A percentile compares a stretch with the other conserved stretches of the same genome.
These are phyloP conservation scores for Mediolabrus comicus DNA, from an alignment of 108 stramenopile species.

Conservation along the genomic window DNA sequence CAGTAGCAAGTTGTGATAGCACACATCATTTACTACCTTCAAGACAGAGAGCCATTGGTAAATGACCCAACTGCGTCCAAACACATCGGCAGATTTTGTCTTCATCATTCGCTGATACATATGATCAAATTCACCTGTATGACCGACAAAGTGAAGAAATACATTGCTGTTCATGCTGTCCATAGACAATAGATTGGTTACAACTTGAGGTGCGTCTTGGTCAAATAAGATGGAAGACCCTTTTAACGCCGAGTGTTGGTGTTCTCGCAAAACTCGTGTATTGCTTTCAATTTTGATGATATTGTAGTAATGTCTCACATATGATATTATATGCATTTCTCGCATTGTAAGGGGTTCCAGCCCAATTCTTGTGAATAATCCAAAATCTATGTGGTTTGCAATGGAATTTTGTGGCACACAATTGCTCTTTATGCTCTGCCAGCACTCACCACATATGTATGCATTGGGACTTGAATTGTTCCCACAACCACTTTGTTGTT, in stretches of 20 bases:
- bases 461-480: neutral
- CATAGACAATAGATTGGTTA: neutral
- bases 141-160: constrained; percentile 12
- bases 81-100: constrained; percentile 2
- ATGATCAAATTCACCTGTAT: constrained; percentile 5
- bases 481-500: neutral
- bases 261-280: constrained; percentile 5
- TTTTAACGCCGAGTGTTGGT: constrained; percentile 4
- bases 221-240: constrained; percentile 14
- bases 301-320: constrained; percentile 6
- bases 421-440: neutral
- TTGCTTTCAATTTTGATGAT: constrained; percentile 17
- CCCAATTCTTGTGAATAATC: constrained; percentile 1
- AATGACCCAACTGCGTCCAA: constrained; percentile 11
- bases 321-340: constrained; percentile 7
- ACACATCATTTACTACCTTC: neutral
- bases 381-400: constrained; percentile 5
- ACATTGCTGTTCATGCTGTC: constrained; percentile 10
- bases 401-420: neutral
- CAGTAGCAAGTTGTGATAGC: neutral
- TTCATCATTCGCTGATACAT: constrained; percentile 5
- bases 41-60: constrained; percentile 20
- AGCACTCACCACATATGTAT: neutral
- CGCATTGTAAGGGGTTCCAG: neutral
- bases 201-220: constrained; percentile 9